Evolutionary conservation across 1,139 yeast species (phyloP), one percentile per base, ranked within the genome.

Genomic region (Taphrina sp.): DNA sequence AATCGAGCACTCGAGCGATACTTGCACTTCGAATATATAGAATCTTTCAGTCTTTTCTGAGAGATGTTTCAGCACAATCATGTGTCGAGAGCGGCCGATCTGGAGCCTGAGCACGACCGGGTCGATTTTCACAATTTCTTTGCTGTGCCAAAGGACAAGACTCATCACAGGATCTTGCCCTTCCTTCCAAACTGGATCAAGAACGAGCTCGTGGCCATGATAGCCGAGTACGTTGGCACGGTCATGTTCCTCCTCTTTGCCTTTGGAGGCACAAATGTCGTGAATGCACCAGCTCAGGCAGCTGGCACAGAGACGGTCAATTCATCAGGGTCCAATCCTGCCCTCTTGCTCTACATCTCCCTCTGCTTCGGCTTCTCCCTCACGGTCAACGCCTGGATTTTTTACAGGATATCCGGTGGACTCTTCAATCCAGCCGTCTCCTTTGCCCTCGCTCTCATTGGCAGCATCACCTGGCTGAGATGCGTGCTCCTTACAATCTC

Each of bases 331-430:
- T 22, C 54, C 3, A 79, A 82, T 66, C 89, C 94, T 43, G 74
- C 79, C 56, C 81, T 78, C 69, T 72, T 85, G 65, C 76, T 85
- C 61, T 83, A 86, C 89, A 88, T 88, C 66, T 74, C 95, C 3
- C 78, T 85, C 57, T 95, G 95, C 64, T 88, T 88, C 72, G 95
- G 95, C 60, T 85, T 86, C 66, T 83, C 89, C 63, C 88, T 88
- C 59, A 80, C 85, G 81, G 81, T 84, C 65, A 79, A 80, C 61
- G 86, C 85, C 14, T 82, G 83, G 68, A 74, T 83, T 67, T 83
- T 86, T 65, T 85, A 78, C 73, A 81, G 90, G 70, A 78, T 87
- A 61, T 84, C 94, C 51, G 95, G 95, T 67, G 95, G 95, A 73
- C 87, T 86, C 72, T 78, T 87, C 69, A 88, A 88, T 74, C 96